Conservation (phyloP, 306 rosid genomes). For the Vachellia pachyceras region DNA sequence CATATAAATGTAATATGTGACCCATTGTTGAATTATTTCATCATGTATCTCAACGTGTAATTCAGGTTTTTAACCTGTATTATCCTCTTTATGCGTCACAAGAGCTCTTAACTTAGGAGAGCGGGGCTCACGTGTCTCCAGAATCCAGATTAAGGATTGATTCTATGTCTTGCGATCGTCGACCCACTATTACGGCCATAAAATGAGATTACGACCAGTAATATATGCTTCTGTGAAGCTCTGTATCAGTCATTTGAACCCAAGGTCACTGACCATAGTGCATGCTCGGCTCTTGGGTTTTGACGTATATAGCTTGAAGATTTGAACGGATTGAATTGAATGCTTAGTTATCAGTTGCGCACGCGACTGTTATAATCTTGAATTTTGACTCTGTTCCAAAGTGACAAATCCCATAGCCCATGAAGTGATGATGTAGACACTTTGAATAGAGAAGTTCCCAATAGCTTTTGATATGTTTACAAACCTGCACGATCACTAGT, state of each 20-base stretch:
- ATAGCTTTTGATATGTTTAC: background rate
- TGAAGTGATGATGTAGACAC: no score
- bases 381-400: background rate
- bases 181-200: background rate
- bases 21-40: no score
- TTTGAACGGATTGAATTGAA: slow-evolving; percentile 8
- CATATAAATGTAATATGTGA: no score
- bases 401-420: background rate
- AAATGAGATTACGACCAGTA: background rate
- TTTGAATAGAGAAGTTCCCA: no score
- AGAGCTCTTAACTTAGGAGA: background rate
- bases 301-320: slow-evolving; percentile 27
- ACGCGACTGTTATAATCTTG: background rate
- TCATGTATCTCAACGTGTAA: no score
- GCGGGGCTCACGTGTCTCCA: background rate
- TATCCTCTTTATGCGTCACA: no score
- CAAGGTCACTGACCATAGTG: background rate
- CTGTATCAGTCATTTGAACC: background rate
- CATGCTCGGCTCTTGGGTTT: slow-evolving; percentile 12
- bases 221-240: no score
- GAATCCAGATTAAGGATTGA: background rate
- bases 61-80: no score
- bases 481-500: slow-evolving; percentile 11
- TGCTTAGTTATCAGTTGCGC: background rate
- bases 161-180: background rate